Percentiles rank a stretch among this genome's conserved stretches.
Evolutionary conservation across 78 protist species (phyloP).

Genomic region (Dictyostelium brefeldianum): DNA sequence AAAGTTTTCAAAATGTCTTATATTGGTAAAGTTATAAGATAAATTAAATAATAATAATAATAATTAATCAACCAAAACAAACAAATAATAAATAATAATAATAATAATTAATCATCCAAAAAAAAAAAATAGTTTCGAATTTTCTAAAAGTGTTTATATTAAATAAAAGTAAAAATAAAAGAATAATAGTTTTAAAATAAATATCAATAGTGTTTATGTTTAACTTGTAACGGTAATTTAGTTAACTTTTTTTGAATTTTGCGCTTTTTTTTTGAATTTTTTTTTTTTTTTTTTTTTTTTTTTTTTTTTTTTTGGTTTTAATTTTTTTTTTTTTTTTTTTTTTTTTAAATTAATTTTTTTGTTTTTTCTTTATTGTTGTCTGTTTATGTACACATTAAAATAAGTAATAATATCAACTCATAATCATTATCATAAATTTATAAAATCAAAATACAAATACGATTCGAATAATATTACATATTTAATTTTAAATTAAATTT

Average conservation of each 20-base stretch:
- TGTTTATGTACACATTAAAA: no score
- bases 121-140: not conserved
- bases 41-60: not conserved
- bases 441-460: not conserved
- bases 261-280: not conserved
- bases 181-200: no score
- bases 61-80: not conserved
- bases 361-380: no score
- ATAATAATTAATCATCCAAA: not conserved
- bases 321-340: conserved; percentile 11
- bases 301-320: not conserved
- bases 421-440: not conserved
- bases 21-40: conserved; percentile 38
- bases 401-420: no score
- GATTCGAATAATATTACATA: no score
- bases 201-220: no score
- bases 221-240: not conserved
- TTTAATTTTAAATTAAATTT: not conserved
- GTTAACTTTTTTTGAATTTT: not conserved
- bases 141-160: no score
- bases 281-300: conserved; percentile 1
- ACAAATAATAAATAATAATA: not conserved
- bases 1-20: conserved; percentile 67
- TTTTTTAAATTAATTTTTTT: not conserved
- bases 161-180: no score